These are phyloP conservation scores for Gnaphalium uliginosum DNA, from an alignment of 129 eudicot genomes.

Conservation along the genomic window DNA sequence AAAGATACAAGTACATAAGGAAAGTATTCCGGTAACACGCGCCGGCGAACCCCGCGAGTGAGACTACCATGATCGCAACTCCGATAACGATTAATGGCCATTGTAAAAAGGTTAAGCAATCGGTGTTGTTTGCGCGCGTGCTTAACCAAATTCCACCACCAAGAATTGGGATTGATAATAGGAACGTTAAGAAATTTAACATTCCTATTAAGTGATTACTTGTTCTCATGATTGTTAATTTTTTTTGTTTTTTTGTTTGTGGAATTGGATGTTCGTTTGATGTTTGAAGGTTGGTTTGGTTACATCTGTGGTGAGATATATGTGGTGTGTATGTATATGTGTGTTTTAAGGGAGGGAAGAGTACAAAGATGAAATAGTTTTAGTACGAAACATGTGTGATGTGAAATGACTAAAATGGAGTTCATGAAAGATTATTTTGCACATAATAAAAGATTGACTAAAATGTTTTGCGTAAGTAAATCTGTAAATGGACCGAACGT, in stretches of 20 bases:
- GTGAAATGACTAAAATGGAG: slow-evolving; percentile 33
- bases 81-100: slow-evolving; percentile 88
- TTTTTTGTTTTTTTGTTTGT: not conserved
- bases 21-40: slow-evolving; percentile 87
- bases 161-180: slow-evolving; percentile 74
- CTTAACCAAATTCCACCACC: slow-evolving; percentile 96
- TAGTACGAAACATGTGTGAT: slow-evolving; percentile 4
- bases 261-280: not conserved
- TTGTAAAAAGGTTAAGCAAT: slow-evolving; percentile 77
- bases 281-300: slow-evolving; percentile 2
- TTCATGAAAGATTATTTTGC: not conserved
- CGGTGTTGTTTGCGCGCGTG: slow-evolving; percentile 85
- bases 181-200: slow-evolving; percentile 75
- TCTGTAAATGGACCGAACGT: too few species aligned
- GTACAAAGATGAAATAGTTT: slow-evolving; percentile 26
- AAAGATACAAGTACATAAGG: slow-evolving; percentile 85
- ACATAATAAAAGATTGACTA: too few species aligned
- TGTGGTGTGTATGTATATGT: slow-evolving; percentile 8
- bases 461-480: too few species aligned
- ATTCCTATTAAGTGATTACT: slow-evolving; percentile 82
- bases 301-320: slow-evolving; percentile 2
- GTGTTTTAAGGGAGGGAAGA: slow-evolving; percentile 30
- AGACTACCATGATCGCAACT: slow-evolving; percentile 69
- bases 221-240: slow-evolving; percentile 49
- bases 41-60: slow-evolving; percentile 93